Conservation (phyloP, 2,329 filamentous ascomycete species). For the Curvularia lunata region DNA sequence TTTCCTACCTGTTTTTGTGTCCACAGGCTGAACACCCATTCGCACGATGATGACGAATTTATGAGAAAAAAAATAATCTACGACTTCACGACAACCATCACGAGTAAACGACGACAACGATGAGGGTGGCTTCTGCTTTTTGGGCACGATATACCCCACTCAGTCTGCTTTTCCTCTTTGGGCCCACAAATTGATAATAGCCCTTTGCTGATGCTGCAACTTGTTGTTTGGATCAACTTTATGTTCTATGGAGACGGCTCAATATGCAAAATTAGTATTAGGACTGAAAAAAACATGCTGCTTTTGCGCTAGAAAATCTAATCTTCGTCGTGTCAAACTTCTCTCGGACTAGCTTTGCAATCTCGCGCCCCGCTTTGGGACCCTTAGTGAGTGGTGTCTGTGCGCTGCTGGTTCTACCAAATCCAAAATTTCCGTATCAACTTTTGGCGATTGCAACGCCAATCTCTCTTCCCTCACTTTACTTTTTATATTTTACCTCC, state of each 20-base stretch:
- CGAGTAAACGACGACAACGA: conserved; percentile 27
- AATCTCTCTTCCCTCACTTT: conserved; percentile 15
- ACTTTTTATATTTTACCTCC: conserved; percentile 7
- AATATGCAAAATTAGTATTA: conserved; percentile 5
- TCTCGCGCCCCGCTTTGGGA: conserved; percentile 16
- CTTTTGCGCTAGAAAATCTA: conserved; percentile 6
- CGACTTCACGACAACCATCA: conserved; percentile 23
- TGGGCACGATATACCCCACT: conserved; percentile 45
- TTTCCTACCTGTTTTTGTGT: background rate
- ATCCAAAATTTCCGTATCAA: conserved; percentile 41
- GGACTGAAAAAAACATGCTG: background rate
- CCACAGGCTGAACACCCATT: background rate
- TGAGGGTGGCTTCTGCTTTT: conserved; percentile 38
- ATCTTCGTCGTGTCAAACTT: conserved; percentile 11
- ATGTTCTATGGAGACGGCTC: background rate
- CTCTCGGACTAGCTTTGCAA: conserved; percentile 11
- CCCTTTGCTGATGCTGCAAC: background rate
- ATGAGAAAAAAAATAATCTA: conserved; percentile 26
- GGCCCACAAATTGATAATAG: conserved; percentile 17
- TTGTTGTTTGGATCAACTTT: conserved; percentile 2
- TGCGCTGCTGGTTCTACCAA: conserved; percentile 25
- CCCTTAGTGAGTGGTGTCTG: conserved; percentile 20
- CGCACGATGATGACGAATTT: conserved; percentile 12
- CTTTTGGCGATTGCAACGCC: conserved; percentile 20
- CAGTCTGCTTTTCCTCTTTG: conserved; percentile 12